Base-by-base conservation (phyloP, 2,329 filamentous ascomycete genomes). In the Fusarium sp. region DNA sequence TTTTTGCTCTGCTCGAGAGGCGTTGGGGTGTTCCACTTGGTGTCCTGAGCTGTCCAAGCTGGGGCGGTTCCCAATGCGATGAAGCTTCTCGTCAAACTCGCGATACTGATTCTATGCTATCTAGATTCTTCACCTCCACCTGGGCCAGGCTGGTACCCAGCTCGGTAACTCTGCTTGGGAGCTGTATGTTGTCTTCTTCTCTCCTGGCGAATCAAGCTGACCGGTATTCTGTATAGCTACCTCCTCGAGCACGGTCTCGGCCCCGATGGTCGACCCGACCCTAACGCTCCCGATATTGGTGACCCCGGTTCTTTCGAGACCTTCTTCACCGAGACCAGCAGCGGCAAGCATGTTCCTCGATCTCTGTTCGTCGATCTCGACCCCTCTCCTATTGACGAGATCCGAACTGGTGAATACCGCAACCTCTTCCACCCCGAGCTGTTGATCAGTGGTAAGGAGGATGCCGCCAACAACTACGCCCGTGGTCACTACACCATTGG, bases 381-480 rank as follows among this genome's bases (percentile, higher is more conserved):
- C 81, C 89, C 90, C 56, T 91, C 89, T 58, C 89, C 89, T 63
- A 90, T 92, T 73, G 90, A 92, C 74, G 90, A 92, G 84, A 91
- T 92, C 81, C 88, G 89, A 63, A 91, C 89, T 56, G 89, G 89
- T 63, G 66, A 75, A 70, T 92, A 91, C 82, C 88, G 88, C 74
- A 85, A 89, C 77, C 86, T 92, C 65, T 92, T 91, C 84, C 89
- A 92, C 81, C 89, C 89, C 45, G 89, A 92, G 83, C 84, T 89
- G 73, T 80, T 92, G 77, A 88, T 92, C 77, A 91, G 87, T 79
- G 89, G 89, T 81, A 92, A 92, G 85, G 90, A 92, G 80, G 90
- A 92, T 86, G 89, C 90, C 62, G 89, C 89, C 82, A 92, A 92
- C 83, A 92, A 92, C 85, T 92, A 92, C 76, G 90, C 90, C 72